Evolutionary conservation across 139 green algal genomes (phyloP), one percentile per base, ranked within the genome.

Genomic region (Micractinium sp.): DNA sequence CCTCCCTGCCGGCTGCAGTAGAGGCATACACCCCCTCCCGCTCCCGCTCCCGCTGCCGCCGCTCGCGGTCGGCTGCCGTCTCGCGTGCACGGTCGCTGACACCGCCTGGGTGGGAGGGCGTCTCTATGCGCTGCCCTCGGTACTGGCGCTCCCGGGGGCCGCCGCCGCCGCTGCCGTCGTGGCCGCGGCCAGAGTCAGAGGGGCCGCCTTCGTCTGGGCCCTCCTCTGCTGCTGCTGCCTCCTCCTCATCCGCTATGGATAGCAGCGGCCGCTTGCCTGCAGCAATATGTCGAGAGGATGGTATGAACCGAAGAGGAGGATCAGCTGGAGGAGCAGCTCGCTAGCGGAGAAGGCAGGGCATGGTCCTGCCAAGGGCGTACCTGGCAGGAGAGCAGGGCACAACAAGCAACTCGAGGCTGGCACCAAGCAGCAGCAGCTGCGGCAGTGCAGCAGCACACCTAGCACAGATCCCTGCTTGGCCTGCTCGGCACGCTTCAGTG

Each of bases 91-190:
- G 29, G 15, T 79, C 41, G 38, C 92, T 90, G 27, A 96, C 86
- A 13, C 90, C 92, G 93, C 95, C 95, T 47, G 96, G 96, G 78
- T 97, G 94, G 3, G 94, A 97, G 20, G 97, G 97, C 13, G 97
- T 99, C 3, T 98, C 96, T 14, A 95, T 69, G 14, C 94, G 93
- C 92, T 94, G 92, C 1, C 92, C 93, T 0, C 96, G 88, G 91
- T 96, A 97, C 33, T 94, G 93, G 18, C 96, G 91, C 86, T 90
- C 66, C 76, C 33, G 22, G 69, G 87, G 7, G 16, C 47, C 25
- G 35, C 56, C 4, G 18, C 63, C 47, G 47, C 61, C 63, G 35
- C 71, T 19, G 39, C 83, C 60, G 71, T 27, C 67, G 39, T 53
- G 66, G 38, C 61, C 61, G 81, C 36, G 31, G 63, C 7, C 31